Conservation (phyloP, 306 rosid species). For the Cicer judaicum region DNA sequence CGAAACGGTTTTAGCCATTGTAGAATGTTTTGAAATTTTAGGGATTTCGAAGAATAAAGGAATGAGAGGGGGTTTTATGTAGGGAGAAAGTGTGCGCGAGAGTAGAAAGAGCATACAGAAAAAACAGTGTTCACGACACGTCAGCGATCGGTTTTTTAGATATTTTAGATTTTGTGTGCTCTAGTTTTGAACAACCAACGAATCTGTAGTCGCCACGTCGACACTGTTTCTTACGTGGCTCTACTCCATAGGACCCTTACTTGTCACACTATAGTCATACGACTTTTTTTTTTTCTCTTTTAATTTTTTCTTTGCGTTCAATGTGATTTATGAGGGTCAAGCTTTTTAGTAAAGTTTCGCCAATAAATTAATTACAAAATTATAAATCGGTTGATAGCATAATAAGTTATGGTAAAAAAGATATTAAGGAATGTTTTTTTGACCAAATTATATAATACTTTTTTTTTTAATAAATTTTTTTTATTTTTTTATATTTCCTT, state of each 20-base stretch:
- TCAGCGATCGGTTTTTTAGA: conserved; percentile 29
- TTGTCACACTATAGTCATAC: conserved; percentile 51
- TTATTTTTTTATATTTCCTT: no score
- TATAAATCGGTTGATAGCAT: no score
- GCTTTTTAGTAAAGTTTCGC: neutral
- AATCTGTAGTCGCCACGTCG: conserved; percentile 36
- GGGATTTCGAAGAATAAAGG: neutral
- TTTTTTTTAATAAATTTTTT: no score
- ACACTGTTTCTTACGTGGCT: conserved; percentile 40
- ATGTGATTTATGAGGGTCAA: neutral
- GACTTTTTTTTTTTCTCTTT: neutral
- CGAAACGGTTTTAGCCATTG: conserved; percentile 66
- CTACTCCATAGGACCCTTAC: neutral
- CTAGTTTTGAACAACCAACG: neutral
- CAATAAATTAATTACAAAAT: neutral
- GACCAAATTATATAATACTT: no score
- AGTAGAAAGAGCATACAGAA: conserved; percentile 39
- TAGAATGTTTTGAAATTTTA: neutral
- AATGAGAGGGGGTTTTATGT: neutral
- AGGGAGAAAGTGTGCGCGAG: neutral
- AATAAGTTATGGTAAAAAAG: no score
- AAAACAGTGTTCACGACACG: conserved; percentile 53
- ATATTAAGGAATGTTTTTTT: no score
- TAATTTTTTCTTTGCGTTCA: neutral
- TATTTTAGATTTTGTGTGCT: neutral